A percentile compares a stretch with the other conserved stretches of the same genome.
phyloP scores from a whole-genome alignment of 2,329 filamentous ascomycete species.

The Sporothrix curviconia region DNA sequence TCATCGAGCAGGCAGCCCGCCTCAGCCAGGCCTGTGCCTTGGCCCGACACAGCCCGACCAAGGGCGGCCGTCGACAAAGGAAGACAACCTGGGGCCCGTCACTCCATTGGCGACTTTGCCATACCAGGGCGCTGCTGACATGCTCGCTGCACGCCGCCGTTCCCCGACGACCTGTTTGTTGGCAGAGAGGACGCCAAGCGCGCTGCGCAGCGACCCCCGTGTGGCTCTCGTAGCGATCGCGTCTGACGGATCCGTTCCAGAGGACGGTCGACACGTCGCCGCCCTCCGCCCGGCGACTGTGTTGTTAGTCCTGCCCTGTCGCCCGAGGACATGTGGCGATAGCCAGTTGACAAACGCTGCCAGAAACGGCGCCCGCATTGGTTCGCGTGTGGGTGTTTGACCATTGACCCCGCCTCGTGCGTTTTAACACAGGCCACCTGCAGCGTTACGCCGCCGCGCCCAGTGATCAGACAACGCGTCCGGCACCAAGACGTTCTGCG shows the following conservation, averaged over 20 bases:
- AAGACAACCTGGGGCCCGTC: constrained; percentile 47
- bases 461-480: no score
- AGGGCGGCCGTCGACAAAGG: constrained; percentile 46
- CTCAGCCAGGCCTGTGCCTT: constrained; percentile 45
- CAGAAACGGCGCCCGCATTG: constrained; percentile 29
- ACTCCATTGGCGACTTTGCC: constrained; percentile 55
- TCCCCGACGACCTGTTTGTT: constrained; percentile 46
- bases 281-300: constrained; percentile 20
- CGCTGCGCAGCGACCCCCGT: constrained; percentile 40
- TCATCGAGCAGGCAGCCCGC: constrained; percentile 39
- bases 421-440: no score
- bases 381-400: constrained; percentile 53
- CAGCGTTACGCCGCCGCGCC: no score
- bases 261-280: constrained; percentile 24
- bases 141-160: constrained; percentile 42
- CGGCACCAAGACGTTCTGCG: constrained; percentile 51
- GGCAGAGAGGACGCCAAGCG: constrained; percentile 49
- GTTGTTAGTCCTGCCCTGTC: constrained; percentile 30
- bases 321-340: constrained; percentile 42
- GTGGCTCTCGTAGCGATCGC: constrained; percentile 35
- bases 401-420: no score
- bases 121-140: constrained; percentile 50
- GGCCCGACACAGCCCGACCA: constrained; percentile 41
- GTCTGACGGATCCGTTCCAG: constrained; percentile 43
- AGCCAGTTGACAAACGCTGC: constrained; percentile 49